Conservation (phyloP, 164 flowering plant species). For the Sextonia rubra region DNA sequence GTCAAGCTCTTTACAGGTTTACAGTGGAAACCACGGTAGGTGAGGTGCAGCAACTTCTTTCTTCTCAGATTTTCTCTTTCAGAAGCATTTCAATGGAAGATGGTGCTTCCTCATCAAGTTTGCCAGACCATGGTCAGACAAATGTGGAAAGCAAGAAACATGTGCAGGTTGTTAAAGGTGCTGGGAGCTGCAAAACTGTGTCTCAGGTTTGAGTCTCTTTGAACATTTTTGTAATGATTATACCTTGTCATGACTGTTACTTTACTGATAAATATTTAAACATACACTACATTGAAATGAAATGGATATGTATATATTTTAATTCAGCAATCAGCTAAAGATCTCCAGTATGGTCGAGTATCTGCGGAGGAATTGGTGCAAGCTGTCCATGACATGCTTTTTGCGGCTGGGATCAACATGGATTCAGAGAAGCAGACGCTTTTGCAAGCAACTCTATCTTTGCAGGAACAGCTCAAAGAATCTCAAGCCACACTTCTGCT, state of each 20-base stretch:
- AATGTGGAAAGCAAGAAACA: slow-evolving; percentile 20
- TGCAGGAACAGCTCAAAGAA: slow-evolving; percentile 82
- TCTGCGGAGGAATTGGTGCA: slow-evolving; percentile 82
- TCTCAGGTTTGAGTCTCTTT: slow-evolving; percentile 2
- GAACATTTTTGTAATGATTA: neutral
- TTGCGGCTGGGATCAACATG: slow-evolving; percentile 81
- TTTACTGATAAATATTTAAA: neutral
- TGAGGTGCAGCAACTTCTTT: slow-evolving; percentile 54
- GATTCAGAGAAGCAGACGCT: slow-evolving; percentile 81
- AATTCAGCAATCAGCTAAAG: slow-evolving; percentile 20
- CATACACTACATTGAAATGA: neutral
- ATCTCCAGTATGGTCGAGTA: slow-evolving; percentile 70
- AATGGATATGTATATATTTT: neutral
- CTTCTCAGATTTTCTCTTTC: slow-evolving; percentile 89
- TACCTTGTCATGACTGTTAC: neutral
- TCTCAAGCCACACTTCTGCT: slow-evolving; percentile 77
- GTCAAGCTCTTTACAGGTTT: slow-evolving; percentile 89
- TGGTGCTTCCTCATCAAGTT: slow-evolving; percentile 35
- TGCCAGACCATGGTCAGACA: slow-evolving; percentile 19
- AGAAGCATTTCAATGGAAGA: slow-evolving; percentile 42
- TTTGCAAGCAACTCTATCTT: slow-evolving; percentile 55
- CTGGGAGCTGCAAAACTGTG: slow-evolving; percentile 25
- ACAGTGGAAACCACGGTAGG: slow-evolving; percentile 72
- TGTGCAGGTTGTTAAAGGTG: slow-evolving; percentile 28
- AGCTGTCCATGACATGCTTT: slow-evolving; percentile 93